phyloP scores from a whole-genome alignment of 225 moss, liverwort and hornwort species.

The Polytrichum commune region DNA sequence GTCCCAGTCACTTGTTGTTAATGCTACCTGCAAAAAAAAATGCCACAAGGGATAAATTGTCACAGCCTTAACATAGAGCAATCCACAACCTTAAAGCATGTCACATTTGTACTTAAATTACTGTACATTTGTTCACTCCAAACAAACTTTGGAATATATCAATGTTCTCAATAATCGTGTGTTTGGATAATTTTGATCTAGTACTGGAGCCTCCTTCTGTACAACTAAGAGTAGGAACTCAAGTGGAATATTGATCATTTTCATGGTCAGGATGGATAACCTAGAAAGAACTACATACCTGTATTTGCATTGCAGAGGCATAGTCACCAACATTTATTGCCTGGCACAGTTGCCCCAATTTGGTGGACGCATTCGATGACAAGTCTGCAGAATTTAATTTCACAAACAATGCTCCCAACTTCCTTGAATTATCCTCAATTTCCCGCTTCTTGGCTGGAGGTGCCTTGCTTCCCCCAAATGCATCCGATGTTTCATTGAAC shows the following conservation, averaged over 20 bases:
- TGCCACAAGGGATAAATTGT: neutral
- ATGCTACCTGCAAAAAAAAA: constrained; percentile 58
- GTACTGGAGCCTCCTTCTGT: too few relatives aligned
- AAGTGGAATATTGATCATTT: too few relatives aligned
- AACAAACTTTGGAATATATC: too few relatives aligned
- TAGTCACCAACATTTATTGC: constrained; percentile 66
- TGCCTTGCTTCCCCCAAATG: constrained; percentile 72
- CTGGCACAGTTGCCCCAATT: constrained; percentile 84
- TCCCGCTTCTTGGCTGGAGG: constrained; percentile 80
- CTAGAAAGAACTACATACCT: constrained; percentile 36
- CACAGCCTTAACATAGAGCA: neutral
- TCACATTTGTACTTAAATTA: too few relatives aligned
- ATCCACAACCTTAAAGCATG: neutral
- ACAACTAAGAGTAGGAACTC: too few relatives aligned
- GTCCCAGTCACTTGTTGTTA: constrained; percentile 91
- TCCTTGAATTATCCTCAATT: constrained; percentile 85
- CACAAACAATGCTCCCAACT: constrained; percentile 76
- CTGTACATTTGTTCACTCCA: too few relatives aligned
- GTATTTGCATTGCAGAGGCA: constrained; percentile 77
- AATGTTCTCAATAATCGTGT: too few relatives aligned
- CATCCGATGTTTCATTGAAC: constrained; percentile 76
- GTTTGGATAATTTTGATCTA: too few relatives aligned
- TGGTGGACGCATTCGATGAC: constrained; percentile 72
- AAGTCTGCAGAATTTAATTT: constrained; percentile 88
- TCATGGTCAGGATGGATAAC: too few relatives aligned